A percentile compares a stretch with the other conserved stretches of the same genome.
Conservation (phyloP, 805 yeast genomes). For the Lachancea nothofagi region DNA sequence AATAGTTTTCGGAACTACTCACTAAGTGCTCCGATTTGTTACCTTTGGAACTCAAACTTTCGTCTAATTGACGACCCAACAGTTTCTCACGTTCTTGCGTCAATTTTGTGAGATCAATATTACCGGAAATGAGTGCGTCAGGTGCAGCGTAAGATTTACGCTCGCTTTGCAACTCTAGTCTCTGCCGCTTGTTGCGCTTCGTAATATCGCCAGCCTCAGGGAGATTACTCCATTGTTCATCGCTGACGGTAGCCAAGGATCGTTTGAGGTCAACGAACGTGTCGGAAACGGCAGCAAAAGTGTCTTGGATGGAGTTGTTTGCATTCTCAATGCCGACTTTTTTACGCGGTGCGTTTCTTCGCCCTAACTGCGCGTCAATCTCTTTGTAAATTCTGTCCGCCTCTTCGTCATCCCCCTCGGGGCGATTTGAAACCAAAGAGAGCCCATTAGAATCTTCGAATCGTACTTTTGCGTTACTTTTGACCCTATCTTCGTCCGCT, state of each 20-base stretch:
- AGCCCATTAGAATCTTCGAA: constrained; percentile 8
- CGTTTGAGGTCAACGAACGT: constrained; percentile 68
- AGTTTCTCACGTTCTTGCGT: constrained; percentile 61
- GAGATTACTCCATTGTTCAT: constrained; percentile 70
- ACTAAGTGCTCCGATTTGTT: constrained; percentile 14
- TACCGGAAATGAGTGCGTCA: constrained; percentile 50
- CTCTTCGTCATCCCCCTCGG: constrained; percentile 60
- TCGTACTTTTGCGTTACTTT: not conserved
- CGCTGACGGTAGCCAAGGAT: constrained; percentile 50
- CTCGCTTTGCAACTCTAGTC: constrained; percentile 55
- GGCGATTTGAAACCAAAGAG: constrained; percentile 17
- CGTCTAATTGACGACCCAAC: constrained; percentile 50
- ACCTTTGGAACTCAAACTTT: constrained; percentile 18
- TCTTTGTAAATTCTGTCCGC: constrained; percentile 66
- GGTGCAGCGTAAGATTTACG: constrained; percentile 80
- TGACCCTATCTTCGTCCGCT: not conserved
- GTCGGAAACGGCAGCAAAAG: constrained; percentile 35
- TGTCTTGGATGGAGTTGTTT: constrained; percentile 7
- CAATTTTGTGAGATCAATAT: constrained; percentile 44
- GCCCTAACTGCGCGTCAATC: constrained; percentile 53
- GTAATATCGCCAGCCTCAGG: constrained; percentile 92
- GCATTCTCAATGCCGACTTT: constrained; percentile 13
- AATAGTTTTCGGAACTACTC: constrained; percentile 38
- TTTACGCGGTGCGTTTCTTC: constrained; percentile 19
- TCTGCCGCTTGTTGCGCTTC: constrained; percentile 62